These are phyloP conservation scores for Chaetoceros muelleri DNA, from an alignment of 108 stramenopile genomes.

Conservation along the genomic window DNA sequence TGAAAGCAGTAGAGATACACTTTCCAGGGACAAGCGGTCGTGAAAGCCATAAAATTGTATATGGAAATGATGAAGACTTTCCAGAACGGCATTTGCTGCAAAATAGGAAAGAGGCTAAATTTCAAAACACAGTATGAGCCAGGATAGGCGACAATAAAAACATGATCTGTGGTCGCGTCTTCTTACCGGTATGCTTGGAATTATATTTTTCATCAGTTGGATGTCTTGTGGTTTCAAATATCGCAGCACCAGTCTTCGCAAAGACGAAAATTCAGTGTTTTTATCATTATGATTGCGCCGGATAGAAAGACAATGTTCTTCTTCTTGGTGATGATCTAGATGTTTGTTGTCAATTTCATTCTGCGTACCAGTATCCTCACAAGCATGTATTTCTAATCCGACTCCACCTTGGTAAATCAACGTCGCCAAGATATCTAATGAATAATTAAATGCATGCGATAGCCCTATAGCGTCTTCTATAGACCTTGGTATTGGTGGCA, in stretches of 20 bases:
- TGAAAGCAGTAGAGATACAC: slow-evolving; percentile 10
- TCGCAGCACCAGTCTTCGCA: not conserved
- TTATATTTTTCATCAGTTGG: no score
- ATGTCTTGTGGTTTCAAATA: slow-evolving; percentile 2
- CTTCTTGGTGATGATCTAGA: no score
- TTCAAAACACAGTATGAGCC: slow-evolving; percentile 11
- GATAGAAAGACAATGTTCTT: not conserved
- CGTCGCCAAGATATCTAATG: slow-evolving; percentile 8
- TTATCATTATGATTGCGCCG: slow-evolving; percentile 7
- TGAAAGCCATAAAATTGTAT: slow-evolving; percentile 20
- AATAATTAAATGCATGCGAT: slow-evolving; percentile 6
- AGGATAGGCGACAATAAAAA: not conserved
- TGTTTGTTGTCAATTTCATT: no score
- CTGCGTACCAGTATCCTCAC: no score
- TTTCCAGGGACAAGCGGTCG: slow-evolving; percentile 8
- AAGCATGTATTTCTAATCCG: no score
- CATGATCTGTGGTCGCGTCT: no score
- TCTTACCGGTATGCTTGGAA: no score
- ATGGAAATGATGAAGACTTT: slow-evolving; percentile 14
- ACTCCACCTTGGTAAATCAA: slow-evolving; percentile 11
- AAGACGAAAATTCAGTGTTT: slow-evolving; percentile 6
- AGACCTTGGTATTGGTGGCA: slow-evolving; percentile 9
- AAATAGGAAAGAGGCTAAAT: slow-evolving; percentile 4
- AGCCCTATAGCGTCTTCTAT: slow-evolving; percentile 5
- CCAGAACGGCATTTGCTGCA: slow-evolving; percentile 7